Conservation (phyloP, 805 yeast species). For the Lachancea meyersii region DNA sequence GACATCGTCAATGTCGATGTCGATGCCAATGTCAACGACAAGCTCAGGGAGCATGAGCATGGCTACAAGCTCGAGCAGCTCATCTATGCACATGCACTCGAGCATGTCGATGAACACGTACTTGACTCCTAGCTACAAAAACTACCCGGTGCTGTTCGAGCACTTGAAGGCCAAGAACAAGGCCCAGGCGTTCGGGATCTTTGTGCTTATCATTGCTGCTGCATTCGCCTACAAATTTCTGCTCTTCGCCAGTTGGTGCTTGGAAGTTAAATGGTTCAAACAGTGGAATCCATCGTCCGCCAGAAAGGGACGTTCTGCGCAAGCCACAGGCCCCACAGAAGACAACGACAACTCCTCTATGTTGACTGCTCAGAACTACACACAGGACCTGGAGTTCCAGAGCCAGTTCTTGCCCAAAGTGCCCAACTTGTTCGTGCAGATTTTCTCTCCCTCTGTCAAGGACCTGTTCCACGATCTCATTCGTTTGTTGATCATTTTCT, state of each 20-base stretch:
- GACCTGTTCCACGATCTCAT: conserved; percentile 41
- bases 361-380: conserved; percentile 3
- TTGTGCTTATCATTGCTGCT: conserved; percentile 50
- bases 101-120: conserved; percentile 50
- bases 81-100: conserved; percentile 11
- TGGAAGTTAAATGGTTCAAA: conserved; percentile 63
- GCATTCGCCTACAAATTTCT: conserved; percentile 57
- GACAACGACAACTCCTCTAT: conserved; percentile 6
- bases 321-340: neutral
- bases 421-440: conserved; percentile 26
- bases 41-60: conserved; percentile 7
- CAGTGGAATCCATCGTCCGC: conserved; percentile 26
- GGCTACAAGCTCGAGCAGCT: conserved; percentile 14
- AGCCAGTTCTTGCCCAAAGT: conserved; percentile 22
- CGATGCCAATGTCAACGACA: conserved; percentile 2
- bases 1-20: conserved; percentile 7
- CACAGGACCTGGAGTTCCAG: conserved; percentile 13
- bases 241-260: conserved; percentile 51
- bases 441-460: conserved; percentile 24
- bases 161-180: conserved; percentile 46
- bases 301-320: conserved; percentile 8
- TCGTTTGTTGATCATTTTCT: conserved; percentile 49
- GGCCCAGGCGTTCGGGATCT: conserved; percentile 70
- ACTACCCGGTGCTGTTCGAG: conserved; percentile 60
- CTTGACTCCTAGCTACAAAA: conserved; percentile 44